Percentiles rank a stretch among this genome's conserved stretches.
phyloP scores from a whole-genome alignment of 345 rosid species.

The Brassica carinata region DNA sequence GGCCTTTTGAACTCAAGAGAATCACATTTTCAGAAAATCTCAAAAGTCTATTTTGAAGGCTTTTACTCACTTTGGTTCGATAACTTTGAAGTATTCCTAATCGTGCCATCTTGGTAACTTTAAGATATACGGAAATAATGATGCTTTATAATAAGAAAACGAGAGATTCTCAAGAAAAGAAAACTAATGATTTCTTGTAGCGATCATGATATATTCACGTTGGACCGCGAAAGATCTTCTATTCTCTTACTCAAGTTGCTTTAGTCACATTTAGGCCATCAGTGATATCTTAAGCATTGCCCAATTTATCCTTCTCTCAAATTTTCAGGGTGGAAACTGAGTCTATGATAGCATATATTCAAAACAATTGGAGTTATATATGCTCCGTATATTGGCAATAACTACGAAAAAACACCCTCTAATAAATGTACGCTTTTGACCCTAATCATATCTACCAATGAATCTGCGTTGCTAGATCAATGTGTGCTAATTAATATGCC shows the following conservation, averaged over 20 bases:
- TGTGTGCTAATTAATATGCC: not conserved
- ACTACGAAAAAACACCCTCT: not conserved
- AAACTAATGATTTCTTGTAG: not conserved
- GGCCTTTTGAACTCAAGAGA: constrained; percentile 13
- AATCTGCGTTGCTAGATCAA: not conserved
- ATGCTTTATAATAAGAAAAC: not conserved
- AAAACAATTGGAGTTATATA: not conserved
- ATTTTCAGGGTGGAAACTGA: not conserved
- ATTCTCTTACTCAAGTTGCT: not conserved
- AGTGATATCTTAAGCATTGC: not conserved
- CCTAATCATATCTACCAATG: not conserved
- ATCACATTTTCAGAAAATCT: not conserved
- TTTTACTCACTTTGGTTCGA: constrained; percentile 5
- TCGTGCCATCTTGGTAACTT: not conserved
- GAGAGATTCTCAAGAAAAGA: not conserved
- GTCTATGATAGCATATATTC: not conserved
- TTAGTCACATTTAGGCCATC: not conserved
- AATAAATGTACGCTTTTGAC: not conserved
- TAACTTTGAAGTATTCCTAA: not conserved
- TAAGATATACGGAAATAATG: not conserved
- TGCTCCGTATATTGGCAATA: not conserved
- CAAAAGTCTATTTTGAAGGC: constrained; percentile 2
- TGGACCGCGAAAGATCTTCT: not conserved
- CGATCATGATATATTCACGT: not conserved
- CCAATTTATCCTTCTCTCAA: not conserved